Base-by-base conservation (phyloP, 2,329 filamentous ascomycete species). In the Trichoderma guizhouense region DNA sequence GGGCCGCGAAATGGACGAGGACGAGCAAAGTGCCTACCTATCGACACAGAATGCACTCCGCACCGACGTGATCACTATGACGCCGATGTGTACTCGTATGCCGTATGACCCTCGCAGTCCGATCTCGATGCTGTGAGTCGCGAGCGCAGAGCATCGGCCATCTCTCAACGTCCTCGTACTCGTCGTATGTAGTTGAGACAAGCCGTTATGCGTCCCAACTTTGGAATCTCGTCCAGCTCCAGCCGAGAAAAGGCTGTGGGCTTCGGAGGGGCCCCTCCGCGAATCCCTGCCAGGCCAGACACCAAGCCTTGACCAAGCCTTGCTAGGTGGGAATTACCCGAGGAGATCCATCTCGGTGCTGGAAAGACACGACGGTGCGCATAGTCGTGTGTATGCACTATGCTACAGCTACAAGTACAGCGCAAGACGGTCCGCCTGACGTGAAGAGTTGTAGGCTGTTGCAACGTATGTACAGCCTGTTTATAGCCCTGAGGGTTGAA, bases 271-370 rank as follows among this genome's bases (percentile, higher is more conserved):
- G 43, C 26, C 39, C 36, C 62, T 66, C 53, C 69, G 62, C 30
- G 18, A 15, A 70, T 47, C 58, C 60, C 58, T 70, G 43, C 53
- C 28, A 51, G 9, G 65, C 24, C 28, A 60, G 55, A 34, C 34
- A 36, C 34, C 34, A 36, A 36, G 34, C 34, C 34, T 36, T 36
- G 14, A 24, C 34, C 32, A 58, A n/a, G 36, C 18, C 26, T 28
- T 58, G 24, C 9, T 28, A 34, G 26, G 26, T 57, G 21, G 32
- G 32, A 47, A 60, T 47, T 68, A 68, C 65, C 65, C 65, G 65
- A 68, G 36, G 24, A 67, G 65, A 36, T 39, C 64, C 64, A 67
- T 67, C 64, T 39, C 32, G 63, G 28, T 53, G 26, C 18, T 69
- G 18, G 39, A 61, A 47, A 66, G 30, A 66, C 63, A n/a, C 47